Evolutionary conservation across 2,329 filamentous ascomycete species (phyloP), one percentile per base, ranked within the genome.

Genomic region (Cucurbitaria berberidis): DNA sequence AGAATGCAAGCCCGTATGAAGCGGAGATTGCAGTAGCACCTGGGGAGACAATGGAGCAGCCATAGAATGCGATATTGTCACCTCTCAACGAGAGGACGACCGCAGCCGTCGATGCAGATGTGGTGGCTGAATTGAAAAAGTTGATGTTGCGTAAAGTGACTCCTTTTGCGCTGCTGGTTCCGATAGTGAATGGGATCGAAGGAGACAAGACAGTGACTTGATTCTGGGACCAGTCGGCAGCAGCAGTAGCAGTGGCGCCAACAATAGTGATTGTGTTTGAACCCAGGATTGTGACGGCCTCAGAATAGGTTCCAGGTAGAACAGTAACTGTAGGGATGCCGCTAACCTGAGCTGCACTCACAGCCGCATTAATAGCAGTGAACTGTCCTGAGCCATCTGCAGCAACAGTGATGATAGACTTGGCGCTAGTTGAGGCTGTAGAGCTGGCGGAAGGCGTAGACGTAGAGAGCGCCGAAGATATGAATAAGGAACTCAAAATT

Each of bases 231-330:
- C 73, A 77, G 46, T 63, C 58, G 3, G 70, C 72, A 35, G 53
- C 60, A 22, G 63, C 46, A 6, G 62, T 64, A 0, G 68, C 57
- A 0, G 62, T 56, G 18, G 56, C 60, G 6, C 77, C 79, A 11
- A 77, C 55, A 13, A 82, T 66, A 0, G 78, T 79, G 10, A 81
- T 74, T 0, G 77, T 67, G 1, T 74, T 72, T 0, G 76, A 78
- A 2, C 74, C 78, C 8, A 67, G 59, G 4, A 82, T 68, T 0
- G 70, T 70, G 21, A 81, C 64, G 6, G 71, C 67, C 48, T 81
- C 78, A 6, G 73, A 73, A 51, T 81, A 82, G 0, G 77, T 80
- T 13, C 79, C 80, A 1, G 77, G 72, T 5, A 76, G 70, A 16
- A 81, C 70, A 11, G 75, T 73, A 1, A 82, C 77, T 0, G 79